phyloP scores from a whole-genome alignment of 2,329 filamentous ascomycete genomes.

The Hysterium pulicare region DNA sequence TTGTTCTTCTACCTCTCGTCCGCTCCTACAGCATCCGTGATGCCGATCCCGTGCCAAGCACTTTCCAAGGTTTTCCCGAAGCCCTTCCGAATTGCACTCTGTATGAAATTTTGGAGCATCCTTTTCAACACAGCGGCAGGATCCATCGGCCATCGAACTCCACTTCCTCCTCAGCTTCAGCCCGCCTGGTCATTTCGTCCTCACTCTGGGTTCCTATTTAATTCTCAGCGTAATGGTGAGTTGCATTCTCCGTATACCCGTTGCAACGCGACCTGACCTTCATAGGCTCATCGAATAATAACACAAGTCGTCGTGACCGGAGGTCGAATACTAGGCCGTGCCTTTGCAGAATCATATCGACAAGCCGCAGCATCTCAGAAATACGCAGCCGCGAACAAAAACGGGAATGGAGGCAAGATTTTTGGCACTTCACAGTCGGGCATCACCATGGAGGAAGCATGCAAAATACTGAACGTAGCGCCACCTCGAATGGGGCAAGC shows the following conservation, averaged over 20 bases:
- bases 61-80: too few relatives aligned
- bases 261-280: slow-evolving; percentile 2
- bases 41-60: too few relatives aligned
- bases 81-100: too few relatives aligned
- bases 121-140: too few relatives aligned
- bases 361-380: slow-evolving; percentile 86
- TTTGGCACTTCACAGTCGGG: slow-evolving; percentile 60
- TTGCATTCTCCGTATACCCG: not conserved
- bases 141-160: too few relatives aligned
- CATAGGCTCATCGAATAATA: slow-evolving; percentile 87
- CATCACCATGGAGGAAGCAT: slow-evolving; percentile 93
- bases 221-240: not conserved
- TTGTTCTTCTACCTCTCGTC: too few relatives aligned
- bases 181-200: too few relatives aligned
- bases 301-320: slow-evolving; percentile 89
- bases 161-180: too few relatives aligned
- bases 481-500: slow-evolving; percentile 75
- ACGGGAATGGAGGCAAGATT: slow-evolving; percentile 53
- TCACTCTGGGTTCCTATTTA: too few relatives aligned
- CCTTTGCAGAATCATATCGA: slow-evolving; percentile 91
- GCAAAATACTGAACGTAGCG: slow-evolving; percentile 94
- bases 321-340: slow-evolving; percentile 85
- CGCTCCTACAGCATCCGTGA: too few relatives aligned
- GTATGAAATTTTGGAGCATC: too few relatives aligned
- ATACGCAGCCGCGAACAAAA: slow-evolving; percentile 71